phyloP scores from a whole-genome alignment of 2,329 filamentous ascomycete genomes.

The Colletotrichum tofieldiae region DNA sequence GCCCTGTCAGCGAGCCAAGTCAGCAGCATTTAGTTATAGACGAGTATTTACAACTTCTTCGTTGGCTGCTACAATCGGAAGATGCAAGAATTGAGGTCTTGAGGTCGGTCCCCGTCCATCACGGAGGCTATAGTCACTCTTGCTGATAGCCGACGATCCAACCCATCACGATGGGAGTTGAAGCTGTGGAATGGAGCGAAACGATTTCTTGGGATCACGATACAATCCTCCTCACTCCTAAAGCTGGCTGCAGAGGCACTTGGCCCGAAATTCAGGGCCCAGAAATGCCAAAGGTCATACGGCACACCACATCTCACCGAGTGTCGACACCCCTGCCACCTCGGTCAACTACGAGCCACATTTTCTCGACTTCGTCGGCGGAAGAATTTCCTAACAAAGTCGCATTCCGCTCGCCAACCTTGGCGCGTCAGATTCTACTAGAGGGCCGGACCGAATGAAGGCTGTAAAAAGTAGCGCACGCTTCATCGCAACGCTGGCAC shows the following conservation, averaged over 20 bases:
- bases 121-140: neutral
- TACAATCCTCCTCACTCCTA: too few relatives aligned
- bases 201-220: neutral
- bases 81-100: neutral
- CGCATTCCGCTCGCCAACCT: constrained; percentile 21
- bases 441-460: constrained; percentile 30
- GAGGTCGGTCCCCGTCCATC: neutral
- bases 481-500: neutral
- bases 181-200: neutral
- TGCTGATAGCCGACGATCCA: neutral
- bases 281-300: constrained; percentile 4
- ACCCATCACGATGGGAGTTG: neutral
- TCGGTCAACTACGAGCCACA: constrained; percentile 22
- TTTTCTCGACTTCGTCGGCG: constrained; percentile 13
- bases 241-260: constrained; percentile 18
- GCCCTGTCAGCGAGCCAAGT: neutral
- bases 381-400: constrained; percentile 31
- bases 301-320: constrained; percentile 26
- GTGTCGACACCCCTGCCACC: constrained; percentile 14
- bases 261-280: constrained; percentile 30
- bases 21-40: too few relatives aligned
- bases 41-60: neutral
- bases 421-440: neutral
- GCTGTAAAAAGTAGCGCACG: constrained; percentile 7
- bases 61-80: neutral